Percentiles rank a stretch among this genome's conserved stretches.
Conservation (phyloP, 2,329 filamentous ascomycete genomes). For the Stagonosporopsis cucurbitacearum region DNA sequence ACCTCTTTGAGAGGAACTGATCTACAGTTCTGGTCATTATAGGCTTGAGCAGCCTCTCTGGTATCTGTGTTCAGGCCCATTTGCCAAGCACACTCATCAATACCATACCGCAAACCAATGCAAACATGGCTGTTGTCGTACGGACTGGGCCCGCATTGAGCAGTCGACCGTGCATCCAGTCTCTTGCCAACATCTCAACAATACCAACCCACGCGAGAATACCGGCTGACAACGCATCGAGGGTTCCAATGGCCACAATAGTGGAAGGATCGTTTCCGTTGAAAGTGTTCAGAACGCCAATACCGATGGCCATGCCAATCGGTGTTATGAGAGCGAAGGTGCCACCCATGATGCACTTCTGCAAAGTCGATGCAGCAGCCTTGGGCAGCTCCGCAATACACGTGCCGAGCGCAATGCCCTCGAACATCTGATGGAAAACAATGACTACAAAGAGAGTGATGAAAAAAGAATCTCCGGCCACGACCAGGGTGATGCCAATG, state of each 20-base stretch:
- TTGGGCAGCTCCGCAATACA: slow-evolving; percentile 68
- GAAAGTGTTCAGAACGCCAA: slow-evolving; percentile 72
- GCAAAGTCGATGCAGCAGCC: slow-evolving; percentile 42
- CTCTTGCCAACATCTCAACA: slow-evolving; percentile 79
- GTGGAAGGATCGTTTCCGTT: slow-evolving; percentile 76
- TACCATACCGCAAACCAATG: slow-evolving; percentile 67
- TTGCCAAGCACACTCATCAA: slow-evolving; percentile 77
- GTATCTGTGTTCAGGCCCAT: slow-evolving; percentile 64
- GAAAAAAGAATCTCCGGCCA: slow-evolving; percentile 59
- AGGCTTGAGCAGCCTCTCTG: not conserved
- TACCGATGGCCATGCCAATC: slow-evolving; percentile 80
- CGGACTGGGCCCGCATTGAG: slow-evolving; percentile 57
- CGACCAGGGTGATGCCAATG: slow-evolving; percentile 67
- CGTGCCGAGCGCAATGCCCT: slow-evolving; percentile 75
- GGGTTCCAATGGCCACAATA: slow-evolving; percentile 72
- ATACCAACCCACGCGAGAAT: slow-evolving; percentile 81
- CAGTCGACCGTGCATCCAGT: slow-evolving; percentile 68
- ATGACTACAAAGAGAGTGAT: slow-evolving; percentile 67
- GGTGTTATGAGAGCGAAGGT: slow-evolving; percentile 76
- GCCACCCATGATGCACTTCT: slow-evolving; percentile 67
- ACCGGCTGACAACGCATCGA: slow-evolving; percentile 76
- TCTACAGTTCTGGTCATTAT: not conserved
- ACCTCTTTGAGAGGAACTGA: not conserved
- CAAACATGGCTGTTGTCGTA: slow-evolving; percentile 59
- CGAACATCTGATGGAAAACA: slow-evolving; percentile 80